Conservation (phyloP, 805 yeast genomes). For the Pichia pseudocactophila region DNA sequence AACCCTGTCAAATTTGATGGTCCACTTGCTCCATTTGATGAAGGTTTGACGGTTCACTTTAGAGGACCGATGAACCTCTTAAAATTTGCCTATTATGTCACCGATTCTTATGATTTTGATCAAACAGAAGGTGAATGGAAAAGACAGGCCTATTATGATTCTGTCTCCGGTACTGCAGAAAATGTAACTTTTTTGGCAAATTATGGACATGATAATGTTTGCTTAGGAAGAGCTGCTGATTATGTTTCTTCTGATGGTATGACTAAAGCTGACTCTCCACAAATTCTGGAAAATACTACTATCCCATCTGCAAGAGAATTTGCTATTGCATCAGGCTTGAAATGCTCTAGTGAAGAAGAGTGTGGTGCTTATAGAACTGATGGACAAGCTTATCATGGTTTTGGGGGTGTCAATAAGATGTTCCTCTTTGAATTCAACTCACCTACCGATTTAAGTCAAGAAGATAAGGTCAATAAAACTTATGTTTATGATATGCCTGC, state of each 20-base stretch:
- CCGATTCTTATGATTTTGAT: conserved; percentile 32
- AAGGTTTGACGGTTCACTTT: conserved; percentile 66
- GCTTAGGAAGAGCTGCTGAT: conserved; percentile 61
- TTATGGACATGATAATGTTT: conserved; percentile 51
- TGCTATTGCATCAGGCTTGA: conserved; percentile 47
- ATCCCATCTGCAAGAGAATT: conserved; percentile 53
- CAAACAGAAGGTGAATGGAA: conserved; percentile 41
- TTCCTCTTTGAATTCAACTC: conserved; percentile 61
- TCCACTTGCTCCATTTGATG: conserved; percentile 54
- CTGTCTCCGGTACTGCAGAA: conserved; percentile 37
- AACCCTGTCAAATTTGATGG: conserved; percentile 39
- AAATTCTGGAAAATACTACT: conserved; percentile 39
- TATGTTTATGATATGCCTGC: conserved; percentile 58
- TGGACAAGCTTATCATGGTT: conserved; percentile 70
- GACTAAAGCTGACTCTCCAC: conserved; percentile 35
- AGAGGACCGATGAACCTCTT: conserved; percentile 63
- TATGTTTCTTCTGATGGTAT: conserved; percentile 54
- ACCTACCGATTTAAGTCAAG: conserved; percentile 42
- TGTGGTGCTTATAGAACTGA: conserved; percentile 75
- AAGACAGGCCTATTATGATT: conserved; percentile 53
- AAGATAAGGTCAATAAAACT: conserved; percentile 26
- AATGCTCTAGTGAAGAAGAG: conserved; percentile 54
- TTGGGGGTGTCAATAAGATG: conserved; percentile 57
- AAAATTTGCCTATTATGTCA: conserved; percentile 54
- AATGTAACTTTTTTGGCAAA: conserved; percentile 62